Percentiles rank a stretch among this genome's conserved stretches.
phyloP scores from a whole-genome alignment of 2,329 filamentous ascomycete species.

The Colletotrichum lini region DNA sequence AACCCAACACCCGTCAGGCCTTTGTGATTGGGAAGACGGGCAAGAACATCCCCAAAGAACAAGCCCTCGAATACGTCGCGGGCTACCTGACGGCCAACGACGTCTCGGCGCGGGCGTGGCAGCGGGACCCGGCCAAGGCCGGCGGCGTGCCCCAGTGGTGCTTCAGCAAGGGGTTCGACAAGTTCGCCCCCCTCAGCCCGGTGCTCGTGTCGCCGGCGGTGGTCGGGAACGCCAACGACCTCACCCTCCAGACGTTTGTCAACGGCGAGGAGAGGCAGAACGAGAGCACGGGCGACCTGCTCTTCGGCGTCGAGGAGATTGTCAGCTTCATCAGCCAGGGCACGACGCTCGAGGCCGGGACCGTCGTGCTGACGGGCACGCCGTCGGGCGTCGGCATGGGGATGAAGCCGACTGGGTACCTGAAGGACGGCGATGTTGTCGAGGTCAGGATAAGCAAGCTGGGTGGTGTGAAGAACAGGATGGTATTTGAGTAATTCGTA shows the following conservation, averaged over 20 bases:
- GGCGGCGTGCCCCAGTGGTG: constrained; percentile 65
- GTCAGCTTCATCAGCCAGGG: constrained; percentile 63
- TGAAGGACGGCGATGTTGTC: constrained; percentile 60
- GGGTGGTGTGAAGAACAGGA: constrained; percentile 53
- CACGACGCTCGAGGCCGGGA: constrained; percentile 65
- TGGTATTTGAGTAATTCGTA: constrained; percentile 51
- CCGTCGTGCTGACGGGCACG: constrained; percentile 66
- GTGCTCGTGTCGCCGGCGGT: constrained; percentile 53
- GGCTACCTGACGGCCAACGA: constrained; percentile 65
- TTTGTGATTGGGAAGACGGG: constrained; percentile 69
- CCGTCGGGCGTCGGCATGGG: constrained; percentile 63
- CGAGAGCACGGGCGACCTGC: constrained; percentile 62
- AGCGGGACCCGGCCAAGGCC: constrained; percentile 63
- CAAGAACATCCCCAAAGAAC: constrained; percentile 62
- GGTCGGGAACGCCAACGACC: constrained; percentile 48
- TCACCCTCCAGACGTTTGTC: constrained; percentile 56
- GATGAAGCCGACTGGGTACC: constrained; percentile 58
- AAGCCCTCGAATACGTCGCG: constrained; percentile 63
- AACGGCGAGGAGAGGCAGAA: constrained; percentile 67
- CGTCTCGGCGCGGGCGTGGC: constrained; percentile 67
- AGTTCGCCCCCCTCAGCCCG: constrained; percentile 69
- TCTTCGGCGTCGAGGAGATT: constrained; percentile 63
- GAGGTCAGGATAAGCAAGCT: constrained; percentile 58
- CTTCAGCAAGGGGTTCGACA: constrained; percentile 69
- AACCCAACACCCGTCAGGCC: constrained; percentile 47